Conservation (phyloP, 352 stramenopile genomes). For the Phytophthora podocarpi region DNA sequence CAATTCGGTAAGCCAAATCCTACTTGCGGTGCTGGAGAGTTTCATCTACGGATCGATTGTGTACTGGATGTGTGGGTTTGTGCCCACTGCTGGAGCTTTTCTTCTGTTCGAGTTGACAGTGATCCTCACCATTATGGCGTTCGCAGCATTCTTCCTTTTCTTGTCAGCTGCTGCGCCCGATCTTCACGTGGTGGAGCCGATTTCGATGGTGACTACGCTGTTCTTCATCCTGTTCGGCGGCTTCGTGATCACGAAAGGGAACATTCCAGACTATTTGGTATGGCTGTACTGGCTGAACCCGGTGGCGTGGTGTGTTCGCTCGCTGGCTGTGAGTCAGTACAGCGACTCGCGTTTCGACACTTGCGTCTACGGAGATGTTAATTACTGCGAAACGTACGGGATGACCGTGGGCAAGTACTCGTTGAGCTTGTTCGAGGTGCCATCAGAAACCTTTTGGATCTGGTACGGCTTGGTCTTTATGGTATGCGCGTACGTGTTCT, state of each 20-base stretch:
- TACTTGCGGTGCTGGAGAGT: slow-evolving; percentile 46
- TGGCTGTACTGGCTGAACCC: slow-evolving; percentile 37
- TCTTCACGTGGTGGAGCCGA: slow-evolving; percentile 24
- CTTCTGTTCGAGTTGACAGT: slow-evolving; percentile 47
- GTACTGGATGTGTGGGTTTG: slow-evolving; percentile 82
- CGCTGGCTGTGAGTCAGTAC: slow-evolving; percentile 32
- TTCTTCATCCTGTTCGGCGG: slow-evolving; percentile 29
- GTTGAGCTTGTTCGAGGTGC: slow-evolving; percentile 16
- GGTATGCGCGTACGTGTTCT: slow-evolving; percentile 20
- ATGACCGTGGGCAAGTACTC: slow-evolving; percentile 29
- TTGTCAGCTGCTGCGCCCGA: slow-evolving; percentile 13
- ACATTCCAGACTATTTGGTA: slow-evolving; percentile 34
- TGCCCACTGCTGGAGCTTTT: slow-evolving; percentile 20
- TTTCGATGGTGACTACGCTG: slow-evolving; percentile 22
- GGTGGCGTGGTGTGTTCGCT: slow-evolving; percentile 21
- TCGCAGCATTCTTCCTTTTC: slow-evolving; percentile 30
- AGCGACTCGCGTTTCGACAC: slow-evolving; percentile 17
- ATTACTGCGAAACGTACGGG: slow-evolving; percentile 21
- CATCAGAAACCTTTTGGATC: slow-evolving; percentile 22
- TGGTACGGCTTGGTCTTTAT: slow-evolving; percentile 27
- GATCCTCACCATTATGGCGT: slow-evolving; percentile 39
- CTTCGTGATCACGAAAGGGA: slow-evolving; percentile 28
- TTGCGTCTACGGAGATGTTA: slow-evolving; percentile 16
- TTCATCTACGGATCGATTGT: slow-evolving; percentile 81
- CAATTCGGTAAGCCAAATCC: slow-evolving; percentile 35